phyloP scores from a whole-genome alignment of 352 stramenopile species.

The Phytophthora colocasiae region DNA sequence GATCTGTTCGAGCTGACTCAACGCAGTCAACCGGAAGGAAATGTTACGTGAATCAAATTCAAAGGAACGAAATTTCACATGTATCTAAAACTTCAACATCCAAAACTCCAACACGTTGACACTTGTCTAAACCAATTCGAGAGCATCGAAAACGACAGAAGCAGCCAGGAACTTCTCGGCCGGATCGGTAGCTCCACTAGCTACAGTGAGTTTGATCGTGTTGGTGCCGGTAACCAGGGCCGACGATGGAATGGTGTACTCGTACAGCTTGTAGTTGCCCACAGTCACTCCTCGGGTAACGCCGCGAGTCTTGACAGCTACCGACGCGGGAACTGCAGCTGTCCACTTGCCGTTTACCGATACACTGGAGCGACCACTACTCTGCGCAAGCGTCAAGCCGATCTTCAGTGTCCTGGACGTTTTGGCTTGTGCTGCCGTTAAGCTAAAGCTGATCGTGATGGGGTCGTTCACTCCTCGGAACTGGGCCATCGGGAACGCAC shows the following conservation, averaged over 20 bases:
- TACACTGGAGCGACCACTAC: constrained; percentile 43
- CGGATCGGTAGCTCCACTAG: constrained; percentile 50
- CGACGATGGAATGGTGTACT: constrained; percentile 50
- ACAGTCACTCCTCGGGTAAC: constrained; percentile 52
- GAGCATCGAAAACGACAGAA: constrained; percentile 57
- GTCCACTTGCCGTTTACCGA: constrained; percentile 50
- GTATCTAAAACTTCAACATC: not conserved
- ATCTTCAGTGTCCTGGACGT: constrained; percentile 41
- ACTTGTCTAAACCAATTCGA: constrained; percentile 28
- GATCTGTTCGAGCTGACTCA: constrained; percentile 7
- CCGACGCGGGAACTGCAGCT: constrained; percentile 35
- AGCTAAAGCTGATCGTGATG: constrained; percentile 41
- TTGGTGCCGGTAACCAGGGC: constrained; percentile 45
- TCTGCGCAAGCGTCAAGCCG: constrained; percentile 54
- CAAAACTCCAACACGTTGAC: not conserved
- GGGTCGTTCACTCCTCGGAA: constrained; percentile 59
- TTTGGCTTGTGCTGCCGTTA: constrained; percentile 34
- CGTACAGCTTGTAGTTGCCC: constrained; percentile 64
- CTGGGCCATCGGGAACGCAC: constrained; percentile 50
- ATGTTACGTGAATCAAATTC: too few species aligned
- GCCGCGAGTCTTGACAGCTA: constrained; percentile 54
- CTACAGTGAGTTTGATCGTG: constrained; percentile 42
- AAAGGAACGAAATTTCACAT: too few species aligned
- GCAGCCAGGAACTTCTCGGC: constrained; percentile 51
- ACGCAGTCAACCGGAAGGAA: not conserved